Evolutionary conservation across 352 stramenopile species (phyloP).

Genomic region (Pythium plurisporium): DNA sequence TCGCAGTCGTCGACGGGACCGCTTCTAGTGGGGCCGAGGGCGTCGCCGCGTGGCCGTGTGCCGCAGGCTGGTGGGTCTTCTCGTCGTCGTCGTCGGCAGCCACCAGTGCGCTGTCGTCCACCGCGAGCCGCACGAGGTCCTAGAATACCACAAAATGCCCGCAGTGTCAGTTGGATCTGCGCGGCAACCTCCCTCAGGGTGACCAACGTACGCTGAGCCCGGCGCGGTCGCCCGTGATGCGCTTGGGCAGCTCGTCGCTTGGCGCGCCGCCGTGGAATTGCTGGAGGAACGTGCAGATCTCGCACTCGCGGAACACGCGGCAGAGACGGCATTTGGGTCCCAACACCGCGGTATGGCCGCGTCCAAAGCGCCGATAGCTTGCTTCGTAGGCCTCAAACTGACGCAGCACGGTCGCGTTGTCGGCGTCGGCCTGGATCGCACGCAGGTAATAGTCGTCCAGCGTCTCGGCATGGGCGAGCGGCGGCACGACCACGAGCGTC

Average conservation of each 20-base stretch:
- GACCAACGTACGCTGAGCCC: slow-evolving; percentile 41
- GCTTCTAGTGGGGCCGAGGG: too few species aligned
- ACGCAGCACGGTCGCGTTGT: slow-evolving; percentile 86
- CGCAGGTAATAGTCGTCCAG: slow-evolving; percentile 84
- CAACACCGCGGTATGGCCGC: slow-evolving; percentile 28
- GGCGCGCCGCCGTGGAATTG: slow-evolving; percentile 30
- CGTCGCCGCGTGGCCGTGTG: too few species aligned
- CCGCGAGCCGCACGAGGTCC: slow-evolving; percentile 44
- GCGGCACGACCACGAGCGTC: slow-evolving; percentile 84
- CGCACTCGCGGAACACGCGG: slow-evolving; percentile 74
- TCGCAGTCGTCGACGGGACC: background rate
- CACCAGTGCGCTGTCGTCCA: slow-evolving; percentile 43
- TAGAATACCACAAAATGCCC: slow-evolving; percentile 16
- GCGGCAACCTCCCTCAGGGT: too few species aligned
- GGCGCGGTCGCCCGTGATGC: slow-evolving; percentile 45
- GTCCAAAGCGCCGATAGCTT: slow-evolving; percentile 72
- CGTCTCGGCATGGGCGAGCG: slow-evolving; percentile 31
- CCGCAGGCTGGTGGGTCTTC: too few species aligned
- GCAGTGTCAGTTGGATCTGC: too few species aligned
- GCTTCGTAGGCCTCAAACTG: slow-evolving; percentile 87
- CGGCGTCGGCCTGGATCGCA: slow-evolving; percentile 86
- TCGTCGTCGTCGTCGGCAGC: too few species aligned
- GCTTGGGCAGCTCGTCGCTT: slow-evolving; percentile 13
- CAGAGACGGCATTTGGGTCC: slow-evolving; percentile 69
- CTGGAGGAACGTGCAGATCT: slow-evolving; percentile 82